These are phyloP conservation scores for Glycine soja DNA, from an alignment of 306 rosid species.

Conservation along the genomic window DNA sequence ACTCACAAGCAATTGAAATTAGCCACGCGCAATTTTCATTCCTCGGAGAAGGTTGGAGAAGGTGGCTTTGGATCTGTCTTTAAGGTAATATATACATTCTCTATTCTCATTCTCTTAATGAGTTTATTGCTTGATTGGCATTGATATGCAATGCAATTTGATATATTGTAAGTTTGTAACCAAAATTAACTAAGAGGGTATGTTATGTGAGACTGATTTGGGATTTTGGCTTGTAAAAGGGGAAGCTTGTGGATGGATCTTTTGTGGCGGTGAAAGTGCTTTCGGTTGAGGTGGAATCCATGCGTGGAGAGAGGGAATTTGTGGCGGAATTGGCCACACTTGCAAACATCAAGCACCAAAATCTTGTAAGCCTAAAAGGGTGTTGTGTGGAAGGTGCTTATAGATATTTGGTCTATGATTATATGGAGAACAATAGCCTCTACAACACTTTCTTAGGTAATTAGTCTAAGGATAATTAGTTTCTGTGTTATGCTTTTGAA, in stretches of 20 bases:
- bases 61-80: slow-evolving; percentile 90
- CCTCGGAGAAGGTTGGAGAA: slow-evolving; percentile 72
- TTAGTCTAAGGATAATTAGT: no score
- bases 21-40: slow-evolving; percentile 65
- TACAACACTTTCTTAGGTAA: slow-evolving; percentile 69
- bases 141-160: background rate
- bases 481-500: background rate
- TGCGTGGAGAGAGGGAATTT: slow-evolving; percentile 91
- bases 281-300: slow-evolving; percentile 74
- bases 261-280: slow-evolving; percentile 83
- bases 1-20: slow-evolving; percentile 68
- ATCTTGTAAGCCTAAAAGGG: slow-evolving; percentile 77
- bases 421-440: slow-evolving; percentile 91
- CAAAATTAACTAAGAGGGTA: background rate
- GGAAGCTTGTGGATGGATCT: slow-evolving; percentile 68
- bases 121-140: background rate
- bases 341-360: slow-evolving; percentile 72
- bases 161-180: background rate
- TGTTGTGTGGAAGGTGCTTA: slow-evolving; percentile 81
- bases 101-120: background rate
- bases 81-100: slow-evolving; percentile 58
- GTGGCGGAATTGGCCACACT: slow-evolving; percentile 83
- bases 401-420: slow-evolving; percentile 86
- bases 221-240: slow-evolving; percentile 62
- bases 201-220: slow-evolving; percentile 20